Conservation (phyloP, 139 green algal genomes). For the Chlamydomonas schloesseri region DNA sequence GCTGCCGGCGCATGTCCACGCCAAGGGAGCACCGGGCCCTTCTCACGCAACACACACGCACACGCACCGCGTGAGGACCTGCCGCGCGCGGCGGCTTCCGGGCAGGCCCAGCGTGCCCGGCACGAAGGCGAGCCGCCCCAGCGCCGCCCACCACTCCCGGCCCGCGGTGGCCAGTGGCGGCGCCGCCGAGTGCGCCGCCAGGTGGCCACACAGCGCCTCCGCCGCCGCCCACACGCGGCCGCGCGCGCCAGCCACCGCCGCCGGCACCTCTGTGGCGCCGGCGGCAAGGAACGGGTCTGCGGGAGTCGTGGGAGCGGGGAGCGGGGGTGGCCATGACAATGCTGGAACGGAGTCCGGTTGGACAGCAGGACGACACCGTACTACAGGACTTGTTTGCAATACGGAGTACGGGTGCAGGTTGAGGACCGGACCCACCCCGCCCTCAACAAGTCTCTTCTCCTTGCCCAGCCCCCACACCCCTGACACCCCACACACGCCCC, state of each 20-base stretch:
- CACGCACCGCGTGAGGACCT: constrained; percentile 47
- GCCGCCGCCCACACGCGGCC: neutral
- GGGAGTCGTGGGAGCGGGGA: neutral
- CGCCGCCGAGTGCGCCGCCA: neutral
- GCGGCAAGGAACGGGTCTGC: constrained; percentile 37
- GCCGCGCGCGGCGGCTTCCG: constrained; percentile 28
- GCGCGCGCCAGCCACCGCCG: constrained; percentile 29
- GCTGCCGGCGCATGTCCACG: no score
- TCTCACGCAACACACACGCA: neutral
- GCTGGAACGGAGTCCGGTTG: no score
- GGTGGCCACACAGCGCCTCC: constrained; percentile 26
- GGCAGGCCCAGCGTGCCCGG: constrained; percentile 56
- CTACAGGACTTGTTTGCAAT: no score
- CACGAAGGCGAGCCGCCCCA: constrained; percentile 55
- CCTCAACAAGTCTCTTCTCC: neutral
- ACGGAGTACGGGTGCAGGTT: no score
- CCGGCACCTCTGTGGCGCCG: constrained; percentile 17
- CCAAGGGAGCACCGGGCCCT: no score
- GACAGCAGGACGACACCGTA: no score
- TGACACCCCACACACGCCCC: neutral
- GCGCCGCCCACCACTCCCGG: constrained; percentile 40
- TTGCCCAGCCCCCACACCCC: no score
- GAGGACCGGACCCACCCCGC: no score
- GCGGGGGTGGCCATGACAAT: neutral
- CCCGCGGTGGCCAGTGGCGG: neutral